Conservation (phyloP, 352 stramenopile genomes). For the Globisporangium cederbergense region DNA sequence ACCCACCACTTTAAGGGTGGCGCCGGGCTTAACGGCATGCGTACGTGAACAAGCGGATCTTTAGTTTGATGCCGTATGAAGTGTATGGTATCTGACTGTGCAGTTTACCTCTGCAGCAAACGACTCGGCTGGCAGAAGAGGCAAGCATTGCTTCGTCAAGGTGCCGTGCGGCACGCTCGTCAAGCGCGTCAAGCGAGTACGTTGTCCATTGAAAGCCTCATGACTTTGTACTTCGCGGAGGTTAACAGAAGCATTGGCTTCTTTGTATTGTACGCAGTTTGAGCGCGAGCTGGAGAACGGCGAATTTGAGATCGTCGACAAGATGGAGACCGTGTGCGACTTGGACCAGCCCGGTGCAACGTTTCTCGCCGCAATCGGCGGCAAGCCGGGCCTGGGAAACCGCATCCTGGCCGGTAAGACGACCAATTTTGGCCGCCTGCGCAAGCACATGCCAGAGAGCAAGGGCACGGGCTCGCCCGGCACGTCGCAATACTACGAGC, state of each 20-base stretch:
- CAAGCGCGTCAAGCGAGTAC: conserved; percentile 79
- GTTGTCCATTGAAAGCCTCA: conserved; percentile 10
- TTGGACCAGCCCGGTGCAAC: conserved; percentile 65
- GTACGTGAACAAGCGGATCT: conserved; percentile 35
- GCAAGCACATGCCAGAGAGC: conserved; percentile 82
- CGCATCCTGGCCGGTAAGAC: conserved; percentile 82
- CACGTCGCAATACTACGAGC: conserved; percentile 91
- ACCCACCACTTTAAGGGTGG: conserved; percentile 85
- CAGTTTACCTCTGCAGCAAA: conserved; percentile 45
- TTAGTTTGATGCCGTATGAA: neutral
- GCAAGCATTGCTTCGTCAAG: conserved; percentile 78
- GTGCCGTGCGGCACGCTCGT: conserved; percentile 86
- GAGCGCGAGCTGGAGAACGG: conserved; percentile 71
- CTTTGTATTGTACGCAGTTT: conserved; percentile 29
- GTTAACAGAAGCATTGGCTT: neutral
- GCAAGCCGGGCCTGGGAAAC: conserved; percentile 83
- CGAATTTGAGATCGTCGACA: conserved; percentile 82
- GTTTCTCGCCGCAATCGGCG: conserved; percentile 75
- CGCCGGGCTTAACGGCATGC: conserved; percentile 76
- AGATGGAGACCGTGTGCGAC: conserved; percentile 71
- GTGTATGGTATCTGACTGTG: conserved; percentile 7
- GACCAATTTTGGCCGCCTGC: conserved; percentile 74
- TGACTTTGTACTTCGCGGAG: neutral
- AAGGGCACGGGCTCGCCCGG: conserved; percentile 88
- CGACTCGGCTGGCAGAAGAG: conserved; percentile 65